phyloP scores from a whole-genome alignment of 176 grass and related monocot species.

The Oryza coarctata region DNA sequence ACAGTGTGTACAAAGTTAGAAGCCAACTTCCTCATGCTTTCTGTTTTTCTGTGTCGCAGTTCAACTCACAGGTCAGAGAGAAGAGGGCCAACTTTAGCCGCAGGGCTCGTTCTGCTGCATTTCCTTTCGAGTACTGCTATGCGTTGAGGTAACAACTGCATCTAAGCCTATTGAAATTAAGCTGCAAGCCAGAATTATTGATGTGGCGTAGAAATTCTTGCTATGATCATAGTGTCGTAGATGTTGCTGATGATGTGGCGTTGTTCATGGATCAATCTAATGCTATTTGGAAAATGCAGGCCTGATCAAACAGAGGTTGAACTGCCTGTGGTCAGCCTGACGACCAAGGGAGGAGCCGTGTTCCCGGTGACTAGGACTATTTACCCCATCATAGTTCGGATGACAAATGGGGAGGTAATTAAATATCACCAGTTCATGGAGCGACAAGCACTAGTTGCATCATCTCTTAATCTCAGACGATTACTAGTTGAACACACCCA shows the following conservation, averaged over 20 bases:
- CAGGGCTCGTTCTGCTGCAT: not conserved
- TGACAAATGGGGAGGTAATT: not conserved
- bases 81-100: slow-evolving; percentile 5
- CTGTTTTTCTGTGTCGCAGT: not conserved
- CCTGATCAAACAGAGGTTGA: not conserved
- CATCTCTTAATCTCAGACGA: not conserved
- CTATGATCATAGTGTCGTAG: too few relatives aligned
- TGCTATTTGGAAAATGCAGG: slow-evolving; percentile 3
- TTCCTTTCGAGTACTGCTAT: slow-evolving; percentile 63
- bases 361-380: slow-evolving; percentile 27
- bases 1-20: not conserved
- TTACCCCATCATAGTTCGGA: fast-evolving
- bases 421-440: not conserved
- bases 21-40: not conserved
- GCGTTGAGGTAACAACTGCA: not conserved
- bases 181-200: too few relatives aligned
- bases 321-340: slow-evolving; percentile 39
- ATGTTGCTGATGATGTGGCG: too few relatives aligned
- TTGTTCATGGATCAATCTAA: too few relatives aligned
- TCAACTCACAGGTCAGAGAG: slow-evolving; percentile 2
- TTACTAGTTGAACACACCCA: not conserved
- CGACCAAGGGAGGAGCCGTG: slow-evolving; percentile 37
- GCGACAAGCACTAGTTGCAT: not conserved
- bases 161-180: not conserved
- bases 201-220: too few relatives aligned